Base-by-base conservation (phyloP, 129 eudicot genomes). In the Lactuca saligna region DNA sequence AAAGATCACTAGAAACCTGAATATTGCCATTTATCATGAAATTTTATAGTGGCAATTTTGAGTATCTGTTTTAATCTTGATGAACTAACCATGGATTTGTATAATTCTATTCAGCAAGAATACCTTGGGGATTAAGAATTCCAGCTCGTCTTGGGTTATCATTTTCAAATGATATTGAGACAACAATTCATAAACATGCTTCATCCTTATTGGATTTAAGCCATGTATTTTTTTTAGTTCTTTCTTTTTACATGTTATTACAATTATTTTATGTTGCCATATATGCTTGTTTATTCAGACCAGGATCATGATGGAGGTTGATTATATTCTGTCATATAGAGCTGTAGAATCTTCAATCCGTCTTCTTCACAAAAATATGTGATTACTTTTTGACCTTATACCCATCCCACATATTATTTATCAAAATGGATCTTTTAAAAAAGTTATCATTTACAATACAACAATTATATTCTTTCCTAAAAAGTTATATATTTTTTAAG, bases 101-200 rank as follows among this genome's bases (percentile, higher is more conserved):
- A 20, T 20, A 20, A 20, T 20, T 20, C 20, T 20, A 20, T 20
- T 20, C 88, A 93, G 99, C 99, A 17, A 89, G 99, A 82, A 89
- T 94, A 68, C 79, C 89, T 78, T 85, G 97, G 73, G 99, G 93
- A 70, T 60, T 94, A 71, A 85, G 99, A 79, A 85, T 94, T 37
- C 97, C 99, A 51, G 99, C 94, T 73, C 97, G 99, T 75, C 95
- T 94, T 48, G 86, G 88, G 54, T 80, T 94, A 29, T 87, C 99
- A 25, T 72, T 89, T 75, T 68, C 97, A 62, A 74, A 89, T 63
- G 99, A 94, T 62, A 85, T 83, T 11, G 91, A 94, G 74, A 60
- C 61, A 64, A 94, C 99, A 59, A 81, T 89, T 54, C 75, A 59
- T 61, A 67, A 80, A 62, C 87, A 79, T 11, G 84, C 88, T 79